phyloP scores from a whole-genome alignment of 805 yeast species.

The Hanseniaspora singularis region DNA sequence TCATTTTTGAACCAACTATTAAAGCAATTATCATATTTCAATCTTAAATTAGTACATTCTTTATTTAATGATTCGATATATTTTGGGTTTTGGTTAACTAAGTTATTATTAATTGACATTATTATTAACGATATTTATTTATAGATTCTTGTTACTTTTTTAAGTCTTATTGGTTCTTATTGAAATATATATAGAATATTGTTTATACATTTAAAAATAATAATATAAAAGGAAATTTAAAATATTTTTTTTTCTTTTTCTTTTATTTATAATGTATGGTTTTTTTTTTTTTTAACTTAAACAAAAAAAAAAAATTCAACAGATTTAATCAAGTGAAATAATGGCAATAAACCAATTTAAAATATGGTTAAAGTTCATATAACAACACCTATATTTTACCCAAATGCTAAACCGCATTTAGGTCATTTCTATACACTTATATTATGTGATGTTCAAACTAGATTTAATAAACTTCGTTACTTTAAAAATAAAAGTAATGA shows the following conservation, averaged over 20 bases:
- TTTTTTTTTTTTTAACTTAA: not conserved
- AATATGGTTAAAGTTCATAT: conserved; percentile 32
- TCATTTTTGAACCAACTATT: conserved; percentile 79
- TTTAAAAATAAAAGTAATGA: conserved; percentile 25
- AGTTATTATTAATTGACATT: not conserved
- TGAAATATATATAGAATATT: too few relatives aligned
- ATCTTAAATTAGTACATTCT: conserved; percentile 72
- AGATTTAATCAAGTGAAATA: not conserved
- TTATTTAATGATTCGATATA: conserved; percentile 30
- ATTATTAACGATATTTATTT: not conserved
- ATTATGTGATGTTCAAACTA: conserved; percentile 60
- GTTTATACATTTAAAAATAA: too few relatives aligned
- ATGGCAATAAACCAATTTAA: not conserved
- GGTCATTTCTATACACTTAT: conserved; percentile 88
- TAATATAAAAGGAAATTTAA: too few relatives aligned
- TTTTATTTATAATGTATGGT: too few relatives aligned
- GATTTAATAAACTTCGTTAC: conserved; percentile 51
- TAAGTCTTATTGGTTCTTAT: too few relatives aligned
- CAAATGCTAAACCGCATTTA: conserved; percentile 86
- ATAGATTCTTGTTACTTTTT: not conserved
- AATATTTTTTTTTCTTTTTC: not conserved
- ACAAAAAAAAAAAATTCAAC: not conserved
- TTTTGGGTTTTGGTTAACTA: conserved; percentile 1
- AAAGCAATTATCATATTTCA: conserved; percentile 75
- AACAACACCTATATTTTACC: conserved; percentile 92